Conservation (phyloP, 2,329 filamentous ascomycete species). For the Hymenoscyphus albidus region DNA sequence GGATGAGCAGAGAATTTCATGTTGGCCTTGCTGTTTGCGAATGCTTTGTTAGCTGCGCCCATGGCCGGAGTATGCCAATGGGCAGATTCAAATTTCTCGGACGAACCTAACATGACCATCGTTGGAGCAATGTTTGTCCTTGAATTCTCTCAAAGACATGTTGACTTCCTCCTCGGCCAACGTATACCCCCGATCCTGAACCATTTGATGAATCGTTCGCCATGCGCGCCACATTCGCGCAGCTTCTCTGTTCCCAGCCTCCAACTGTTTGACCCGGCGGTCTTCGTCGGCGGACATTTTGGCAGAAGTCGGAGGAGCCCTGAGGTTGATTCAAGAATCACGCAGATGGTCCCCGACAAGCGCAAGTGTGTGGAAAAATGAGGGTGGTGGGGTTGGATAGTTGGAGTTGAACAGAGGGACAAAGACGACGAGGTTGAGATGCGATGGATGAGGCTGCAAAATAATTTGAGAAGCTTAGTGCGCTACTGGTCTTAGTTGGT, state of each 20-base stretch:
- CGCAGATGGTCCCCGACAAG: neutral
- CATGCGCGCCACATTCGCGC: slow-evolving; percentile 88
- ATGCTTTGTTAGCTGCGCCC: slow-evolving; percentile 8
- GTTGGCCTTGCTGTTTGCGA: slow-evolving; percentile 61
- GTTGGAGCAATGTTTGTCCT: slow-evolving; percentile 63
- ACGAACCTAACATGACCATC: slow-evolving; percentile 74
- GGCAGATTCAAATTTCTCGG: neutral
- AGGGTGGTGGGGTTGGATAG: slow-evolving; percentile 1
- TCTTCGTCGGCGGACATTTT: slow-evolving; percentile 33
- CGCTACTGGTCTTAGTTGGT: neutral
- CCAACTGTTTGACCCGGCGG: slow-evolving; percentile 29
- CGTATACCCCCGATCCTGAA: slow-evolving; percentile 87
- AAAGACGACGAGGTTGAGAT: neutral
- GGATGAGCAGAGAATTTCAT: slow-evolving; percentile 89
- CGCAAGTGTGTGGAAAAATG: neutral
- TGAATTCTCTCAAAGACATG: slow-evolving; percentile 81
- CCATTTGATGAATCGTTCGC: slow-evolving; percentile 93
- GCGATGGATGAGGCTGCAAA: slow-evolving; percentile 6
- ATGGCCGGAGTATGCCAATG: neutral
- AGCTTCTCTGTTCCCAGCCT: slow-evolving; percentile 39
- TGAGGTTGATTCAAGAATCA: neutral
- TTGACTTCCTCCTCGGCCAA: slow-evolving; percentile 84
- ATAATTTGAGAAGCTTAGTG: slow-evolving; percentile 1
- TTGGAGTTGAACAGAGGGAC: neutral
- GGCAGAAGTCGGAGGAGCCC: neutral